Percentiles rank a stretch among this genome's conserved stretches.
Conservation (phyloP, 139 green algal genomes). For the Cymbomonas tetramitiformis region DNA sequence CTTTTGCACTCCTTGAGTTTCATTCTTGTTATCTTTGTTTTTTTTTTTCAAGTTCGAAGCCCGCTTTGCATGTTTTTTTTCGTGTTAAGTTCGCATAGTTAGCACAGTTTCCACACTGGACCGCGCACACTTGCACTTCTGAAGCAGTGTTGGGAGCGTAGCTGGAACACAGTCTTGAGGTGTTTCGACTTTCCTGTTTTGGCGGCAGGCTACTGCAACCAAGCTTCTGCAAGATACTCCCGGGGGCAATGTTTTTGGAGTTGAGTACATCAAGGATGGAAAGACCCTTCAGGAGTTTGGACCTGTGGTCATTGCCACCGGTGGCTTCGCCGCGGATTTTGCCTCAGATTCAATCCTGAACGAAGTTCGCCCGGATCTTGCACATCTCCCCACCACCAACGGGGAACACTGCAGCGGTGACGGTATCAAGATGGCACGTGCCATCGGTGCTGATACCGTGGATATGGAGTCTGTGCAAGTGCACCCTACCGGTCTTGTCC, state of each 20-base stretch:
- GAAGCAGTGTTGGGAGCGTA: no score
- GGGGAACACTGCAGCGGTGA: slow-evolving; percentile 28
- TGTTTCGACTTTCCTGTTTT: no score
- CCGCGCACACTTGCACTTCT: no score
- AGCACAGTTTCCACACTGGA: no score
- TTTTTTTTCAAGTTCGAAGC: no score
- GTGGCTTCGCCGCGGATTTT: slow-evolving; percentile 24
- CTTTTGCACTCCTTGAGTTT: no score
- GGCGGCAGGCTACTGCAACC: slow-evolving; percentile 15
- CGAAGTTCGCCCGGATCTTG: slow-evolving; percentile 7
- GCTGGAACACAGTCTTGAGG: no score
- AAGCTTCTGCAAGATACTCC: slow-evolving; percentile 16
- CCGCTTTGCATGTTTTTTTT: no score
- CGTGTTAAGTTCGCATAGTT: no score
- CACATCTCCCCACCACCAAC: slow-evolving; percentile 25
- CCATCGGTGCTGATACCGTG: slow-evolving; percentile 15
- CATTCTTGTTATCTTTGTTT: no score
- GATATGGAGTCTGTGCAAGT: slow-evolving; percentile 32
- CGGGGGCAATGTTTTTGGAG: slow-evolving; percentile 14
- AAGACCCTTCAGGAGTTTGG: neutral
- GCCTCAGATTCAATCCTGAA: slow-evolving; percentile 11
- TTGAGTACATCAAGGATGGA: slow-evolving; percentile 18
- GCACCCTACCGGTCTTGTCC: slow-evolving; percentile 36
- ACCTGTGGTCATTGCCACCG: slow-evolving; percentile 26
- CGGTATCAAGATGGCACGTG: slow-evolving; percentile 23